Conservation (phyloP, 2,329 filamentous ascomycete species). For the Colletotrichum musae region DNA sequence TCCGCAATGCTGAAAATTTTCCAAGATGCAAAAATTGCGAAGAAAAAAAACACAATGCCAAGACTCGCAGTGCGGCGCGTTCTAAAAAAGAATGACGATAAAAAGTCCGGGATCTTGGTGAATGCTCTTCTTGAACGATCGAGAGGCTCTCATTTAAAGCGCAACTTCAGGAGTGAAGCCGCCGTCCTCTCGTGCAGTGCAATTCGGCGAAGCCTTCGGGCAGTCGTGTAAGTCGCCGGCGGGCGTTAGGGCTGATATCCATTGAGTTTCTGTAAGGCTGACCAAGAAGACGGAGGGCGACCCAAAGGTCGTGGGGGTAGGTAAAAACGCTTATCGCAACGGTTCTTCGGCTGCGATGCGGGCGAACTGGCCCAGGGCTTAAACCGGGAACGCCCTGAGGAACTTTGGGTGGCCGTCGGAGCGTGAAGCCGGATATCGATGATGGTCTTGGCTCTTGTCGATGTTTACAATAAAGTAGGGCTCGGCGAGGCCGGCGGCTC, state of each 20-base stretch:
- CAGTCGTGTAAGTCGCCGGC: slow-evolving; percentile 36
- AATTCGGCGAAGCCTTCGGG: slow-evolving; percentile 38
- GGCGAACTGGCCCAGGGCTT: slow-evolving; percentile 18
- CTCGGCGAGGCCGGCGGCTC: slow-evolving; percentile 39
- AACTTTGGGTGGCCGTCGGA: neutral
- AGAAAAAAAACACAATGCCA: neutral
- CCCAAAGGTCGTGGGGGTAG: slow-evolving; percentile 18
- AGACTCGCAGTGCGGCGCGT: no score
- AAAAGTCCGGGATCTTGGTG: neutral
- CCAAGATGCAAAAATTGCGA: neutral
- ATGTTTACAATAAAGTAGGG: slow-evolving; percentile 17
- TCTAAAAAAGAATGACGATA: neutral
- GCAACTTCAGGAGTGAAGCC: slow-evolving; percentile 18
- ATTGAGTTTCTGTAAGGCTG: slow-evolving; percentile 20
- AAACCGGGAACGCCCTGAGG: neutral
- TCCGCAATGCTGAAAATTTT: neutral
- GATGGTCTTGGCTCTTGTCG: slow-evolving; percentile 23
- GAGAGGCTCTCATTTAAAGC: neutral
- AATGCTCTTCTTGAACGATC: slow-evolving; percentile 14
- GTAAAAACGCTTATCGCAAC: slow-evolving; percentile 13
- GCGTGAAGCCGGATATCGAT: slow-evolving; percentile 6
- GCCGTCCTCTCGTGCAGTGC: slow-evolving; percentile 17
- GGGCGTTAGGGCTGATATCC: slow-evolving; percentile 16
- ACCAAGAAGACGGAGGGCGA: slow-evolving; percentile 5
- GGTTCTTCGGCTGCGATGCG: neutral